Evolutionary conservation across 441 rosid genomes (phyloP), one percentile per base, ranked within the genome.

Genomic region (Hura crepitans): DNA sequence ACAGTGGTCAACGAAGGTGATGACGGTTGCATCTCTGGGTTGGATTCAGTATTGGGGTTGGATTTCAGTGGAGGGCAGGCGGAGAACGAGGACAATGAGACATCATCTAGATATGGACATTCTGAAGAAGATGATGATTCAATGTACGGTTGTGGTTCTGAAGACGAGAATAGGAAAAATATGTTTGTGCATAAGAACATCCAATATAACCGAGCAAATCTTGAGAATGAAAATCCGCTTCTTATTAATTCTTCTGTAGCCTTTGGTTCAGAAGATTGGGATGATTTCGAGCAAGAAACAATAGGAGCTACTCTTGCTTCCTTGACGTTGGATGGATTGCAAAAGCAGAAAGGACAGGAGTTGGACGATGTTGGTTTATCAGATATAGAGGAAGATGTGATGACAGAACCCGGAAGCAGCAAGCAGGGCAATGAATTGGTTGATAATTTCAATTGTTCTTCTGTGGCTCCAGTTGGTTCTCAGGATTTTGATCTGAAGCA

Each of bases 241-340:
- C 78, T 80, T 71, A 84, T 94, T 47, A 84, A 78, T 78, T 85
- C 97, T 0, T 83, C 93, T 23, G 86, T 87, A 57, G 97, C 97
- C 25, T 94, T 86, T 81, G 97, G 97, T 81, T 82, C 85, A 7
- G 84, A 81, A 65, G 99, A 92, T 76, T 95, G 96, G 96, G 88
- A 90, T 81, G 97, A 86, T 74, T 95, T 86, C 81, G 96, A 86
- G 81, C 91, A 67, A 78, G 84, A 87, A 85, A 82, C 81, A 1
- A 84, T 81, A 3, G 80, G 77, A 56, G 72, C 67, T 70, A 62
- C 50, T 72, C 79, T 77, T 65, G 74, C 79, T 77, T 81, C 81
- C 5, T 63, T 85, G 70, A 70, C 72, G 46, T 76, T 81, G 55
- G 75, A 73, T 51, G 59, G 53, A 30, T 66, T 83, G 50, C 78